Evolutionary conservation across 1,284 basidiomycete genomes (phyloP).

Genomic region (Moesziomyces sp.): DNA sequence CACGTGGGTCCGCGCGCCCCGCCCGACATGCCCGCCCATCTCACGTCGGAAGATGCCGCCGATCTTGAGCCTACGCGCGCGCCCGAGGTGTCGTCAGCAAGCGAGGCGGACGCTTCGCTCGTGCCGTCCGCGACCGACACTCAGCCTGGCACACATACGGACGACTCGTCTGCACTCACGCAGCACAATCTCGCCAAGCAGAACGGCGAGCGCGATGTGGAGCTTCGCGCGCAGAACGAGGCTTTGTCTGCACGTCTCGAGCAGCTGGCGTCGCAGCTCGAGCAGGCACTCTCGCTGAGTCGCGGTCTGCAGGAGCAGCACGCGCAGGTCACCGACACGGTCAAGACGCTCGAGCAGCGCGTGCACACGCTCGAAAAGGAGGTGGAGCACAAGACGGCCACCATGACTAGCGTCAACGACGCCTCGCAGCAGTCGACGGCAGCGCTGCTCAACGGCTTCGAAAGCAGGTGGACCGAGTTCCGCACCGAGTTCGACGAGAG

Average conservation of each 20-base stretch:
- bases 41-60: constrained; percentile 28
- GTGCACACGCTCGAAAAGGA: constrained; percentile 70
- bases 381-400: constrained; percentile 38
- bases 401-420: constrained; percentile 1
- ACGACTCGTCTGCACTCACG: constrained; percentile 8
- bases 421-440: constrained; percentile 28
- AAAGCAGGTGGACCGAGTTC: constrained; percentile 79
- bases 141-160: background rate
- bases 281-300: constrained; percentile 80
- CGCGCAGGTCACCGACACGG: constrained; percentile 79
- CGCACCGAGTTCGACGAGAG: constrained; percentile 65
- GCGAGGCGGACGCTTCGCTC: background rate
- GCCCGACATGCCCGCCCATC: constrained; percentile 47
- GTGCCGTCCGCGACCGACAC: no score
- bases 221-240: constrained; percentile 71
- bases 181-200: constrained; percentile 14
- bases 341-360: constrained; percentile 77
- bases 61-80: constrained; percentile 11
- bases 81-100: constrained; percentile 14
- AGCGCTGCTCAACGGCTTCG: constrained; percentile 70
- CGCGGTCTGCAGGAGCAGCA: constrained; percentile 82
- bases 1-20: constrained; percentile 57
- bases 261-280: constrained; percentile 79
- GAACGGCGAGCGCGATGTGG: constrained; percentile 49
- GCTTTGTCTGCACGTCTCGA: constrained; percentile 80